Evolutionary conservation across 2,329 filamentous ascomycete species (phyloP), one percentile per base, ranked within the genome.

Genomic region (Ophiostoma australiae): DNA sequence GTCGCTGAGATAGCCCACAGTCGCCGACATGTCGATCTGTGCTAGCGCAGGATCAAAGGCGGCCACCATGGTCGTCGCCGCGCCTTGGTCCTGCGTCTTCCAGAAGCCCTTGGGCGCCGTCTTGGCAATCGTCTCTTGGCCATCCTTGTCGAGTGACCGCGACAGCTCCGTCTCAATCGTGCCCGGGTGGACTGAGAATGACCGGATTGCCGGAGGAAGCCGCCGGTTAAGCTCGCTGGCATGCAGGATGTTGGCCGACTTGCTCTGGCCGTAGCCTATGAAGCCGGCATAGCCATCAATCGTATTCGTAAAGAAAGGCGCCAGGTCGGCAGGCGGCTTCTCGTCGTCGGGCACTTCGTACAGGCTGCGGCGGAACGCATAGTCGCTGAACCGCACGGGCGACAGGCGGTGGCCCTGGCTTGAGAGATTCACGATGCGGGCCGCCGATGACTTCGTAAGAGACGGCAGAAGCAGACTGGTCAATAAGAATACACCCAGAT

Each of bases 161-260:
- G 76, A 76, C 3, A 79, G 70, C 23, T 76, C 74, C 5, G 77
- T 79, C 8, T 76, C 75, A 65, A 73, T 73, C 10, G 73, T 76
- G n/a, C 80, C 81, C 4, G 80, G 80, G 69, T 82, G 80, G 2
- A 79, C 70, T 3, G 78, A 78, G 6, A 77, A 77, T 0, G 78
- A 82, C 74, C 15, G 13, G 3, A 7, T 58, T 27, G 5, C 70
- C 13, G 74, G 72, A 13, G 52, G 11, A 15, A 81, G 74, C 10
- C 77, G 78, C 35, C 80, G 75, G 0, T 74, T 75, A 6, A 82
- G 73, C 68, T 76, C 78, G 23, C 77, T 78, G 0, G 77, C 76
- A 72, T 82, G 81, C 67, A 83, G 76, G 13, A 85, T 81, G 61
- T 84, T 82, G 4, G 83, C 82, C 3, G 81, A 80, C 74, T 85